phyloP scores from a whole-genome alignment of 768 basidiomycete species.

The Lepiota subincarnata region DNA sequence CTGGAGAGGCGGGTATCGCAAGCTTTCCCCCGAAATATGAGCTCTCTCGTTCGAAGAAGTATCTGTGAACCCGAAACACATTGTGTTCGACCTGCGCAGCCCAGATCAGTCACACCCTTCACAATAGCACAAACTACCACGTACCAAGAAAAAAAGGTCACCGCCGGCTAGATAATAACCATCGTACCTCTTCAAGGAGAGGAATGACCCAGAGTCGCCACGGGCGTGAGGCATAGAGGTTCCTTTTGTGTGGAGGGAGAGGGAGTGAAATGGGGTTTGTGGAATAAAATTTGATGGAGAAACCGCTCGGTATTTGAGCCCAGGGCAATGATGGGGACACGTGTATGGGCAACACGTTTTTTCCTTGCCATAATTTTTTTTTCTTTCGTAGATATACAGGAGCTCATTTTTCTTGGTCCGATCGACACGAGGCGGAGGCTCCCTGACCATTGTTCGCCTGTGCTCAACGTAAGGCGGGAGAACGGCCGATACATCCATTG shows the following conservation, averaged over 20 bases:
- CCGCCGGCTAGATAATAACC: conserved; percentile 52
- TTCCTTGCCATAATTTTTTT: conserved; percentile 13
- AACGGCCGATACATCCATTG: background rate
- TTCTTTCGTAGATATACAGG: background rate
- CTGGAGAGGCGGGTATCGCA: conserved; percentile 25
- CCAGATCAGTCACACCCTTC: background rate
- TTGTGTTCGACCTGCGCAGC: conserved; percentile 47
- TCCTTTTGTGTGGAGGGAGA: conserved; percentile 24
- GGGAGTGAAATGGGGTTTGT: conserved; percentile 22
- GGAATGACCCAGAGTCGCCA: conserved; percentile 13
- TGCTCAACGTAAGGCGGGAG: conserved; percentile 2
- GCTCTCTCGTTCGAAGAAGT: conserved; percentile 64
- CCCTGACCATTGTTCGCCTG: conserved; percentile 8
- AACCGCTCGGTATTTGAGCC: conserved; percentile 24
- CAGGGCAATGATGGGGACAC: conserved; percentile 22
- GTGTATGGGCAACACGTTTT: conserved; percentile 26
- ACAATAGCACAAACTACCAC: conserved; percentile 14
- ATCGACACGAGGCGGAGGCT: conserved; percentile 15
- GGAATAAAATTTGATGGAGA: conserved; percentile 29
- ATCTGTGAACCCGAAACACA: conserved; percentile 54
- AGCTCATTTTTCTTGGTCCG: conserved; percentile 14
- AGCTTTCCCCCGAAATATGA: conserved; percentile 38
- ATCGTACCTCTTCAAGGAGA: conserved; percentile 22
- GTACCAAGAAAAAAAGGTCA: conserved; percentile 50
- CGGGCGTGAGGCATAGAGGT: conserved; percentile 19